Base-by-base conservation (phyloP, 164 flowering plant genomes). In the Aristolochia californica region DNA sequence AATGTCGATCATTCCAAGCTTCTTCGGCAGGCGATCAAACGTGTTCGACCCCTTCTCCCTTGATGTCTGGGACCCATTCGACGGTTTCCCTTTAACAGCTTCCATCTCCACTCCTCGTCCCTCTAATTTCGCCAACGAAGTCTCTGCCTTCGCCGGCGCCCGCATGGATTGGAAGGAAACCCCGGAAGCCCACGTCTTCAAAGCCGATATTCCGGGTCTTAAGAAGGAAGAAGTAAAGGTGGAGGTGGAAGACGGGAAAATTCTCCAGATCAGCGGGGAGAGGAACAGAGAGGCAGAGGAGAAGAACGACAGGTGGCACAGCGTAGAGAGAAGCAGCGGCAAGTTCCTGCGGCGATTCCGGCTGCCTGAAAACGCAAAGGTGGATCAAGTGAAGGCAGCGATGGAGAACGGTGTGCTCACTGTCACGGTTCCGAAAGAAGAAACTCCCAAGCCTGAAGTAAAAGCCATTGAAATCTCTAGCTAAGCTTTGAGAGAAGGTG, bases 111-210 rank as follows among this genome's bases (percentile, higher is more conserved):
- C 15, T 13, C 13, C 34, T 53, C 44, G 54, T 3, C 15, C 15
- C 27, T 15, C 22, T 2, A 2, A 16, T 23, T 23, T n/a, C 57
- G 20, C 43, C 38, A 34, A 34, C 20, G 57, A 54, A 17, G 28
- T 34, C 34, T 54, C 57, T 2, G 43, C 57, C 20, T 54, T 54
- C 68, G 77, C 80, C 20, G 70, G 43, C 0, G 77, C 75, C 13
- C 78, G 74, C 52, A 74, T 78, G 16, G 57, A 54, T 28, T 54
- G 57, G 57, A 27, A 28, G 22, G 57, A 54, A n/a, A 54, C 57
- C 57, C 57, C 57, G 1, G 12, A 15, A 1, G 57, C 57, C 13
- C 57, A 54, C 43, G 43, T 54, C 17, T 54, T 54, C 43, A 18
- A 54, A 28, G 57, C 57, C 34, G 57, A 54, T 25, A 43, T 54